Conservation (phyloP, 352 stramenopile genomes). For the Phytophthora hybrid region DNA sequence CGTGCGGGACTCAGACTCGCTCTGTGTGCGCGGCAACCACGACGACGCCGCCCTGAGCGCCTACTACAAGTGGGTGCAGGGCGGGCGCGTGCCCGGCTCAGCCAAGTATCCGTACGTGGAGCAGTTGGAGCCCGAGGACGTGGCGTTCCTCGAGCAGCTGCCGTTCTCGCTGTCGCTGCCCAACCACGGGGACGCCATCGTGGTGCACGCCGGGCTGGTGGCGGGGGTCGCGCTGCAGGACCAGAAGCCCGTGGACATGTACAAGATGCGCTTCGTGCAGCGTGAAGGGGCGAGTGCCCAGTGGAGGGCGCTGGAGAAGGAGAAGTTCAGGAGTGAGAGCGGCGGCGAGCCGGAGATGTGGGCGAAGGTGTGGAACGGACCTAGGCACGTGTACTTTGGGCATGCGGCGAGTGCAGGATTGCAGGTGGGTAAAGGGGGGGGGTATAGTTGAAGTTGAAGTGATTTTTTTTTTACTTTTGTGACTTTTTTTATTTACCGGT, state of each 20-base stretch:
- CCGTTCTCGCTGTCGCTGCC: conserved; percentile 82
- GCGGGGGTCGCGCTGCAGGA: conserved; percentile 67
- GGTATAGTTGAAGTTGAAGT: background rate
- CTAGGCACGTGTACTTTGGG: conserved; percentile 90
- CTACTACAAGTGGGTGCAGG: conserved; percentile 60
- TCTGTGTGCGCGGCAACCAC: conserved; percentile 85
- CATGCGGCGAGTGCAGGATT: conserved; percentile 89
- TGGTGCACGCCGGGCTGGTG: conserved; percentile 83
- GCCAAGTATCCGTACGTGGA: conserved; percentile 79
- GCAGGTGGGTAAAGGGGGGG: conserved; percentile 52
- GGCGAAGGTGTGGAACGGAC: conserved; percentile 85
- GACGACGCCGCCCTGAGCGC: conserved; percentile 75
- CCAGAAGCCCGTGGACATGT: conserved; percentile 91
- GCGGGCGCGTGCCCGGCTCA: conserved; percentile 16
- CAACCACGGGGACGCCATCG: conserved; percentile 51
- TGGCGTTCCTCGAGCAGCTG: conserved; percentile 75
- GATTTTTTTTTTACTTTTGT: background rate
- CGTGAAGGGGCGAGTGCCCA: conserved; percentile 37
- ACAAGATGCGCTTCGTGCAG: conserved; percentile 91
- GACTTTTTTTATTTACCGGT: background rate
- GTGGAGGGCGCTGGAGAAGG: conserved; percentile 47
- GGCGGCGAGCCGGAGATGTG: conserved; percentile 51
- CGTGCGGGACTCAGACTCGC: conserved; percentile 53
- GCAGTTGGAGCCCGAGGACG: conserved; percentile 61
- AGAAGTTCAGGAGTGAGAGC: conserved; percentile 36